Percentiles rank a stretch among this genome's conserved stretches.
phyloP scores from a whole-genome alignment of 768 basidiomycete genomes.

The Tulasnella sp. region DNA sequence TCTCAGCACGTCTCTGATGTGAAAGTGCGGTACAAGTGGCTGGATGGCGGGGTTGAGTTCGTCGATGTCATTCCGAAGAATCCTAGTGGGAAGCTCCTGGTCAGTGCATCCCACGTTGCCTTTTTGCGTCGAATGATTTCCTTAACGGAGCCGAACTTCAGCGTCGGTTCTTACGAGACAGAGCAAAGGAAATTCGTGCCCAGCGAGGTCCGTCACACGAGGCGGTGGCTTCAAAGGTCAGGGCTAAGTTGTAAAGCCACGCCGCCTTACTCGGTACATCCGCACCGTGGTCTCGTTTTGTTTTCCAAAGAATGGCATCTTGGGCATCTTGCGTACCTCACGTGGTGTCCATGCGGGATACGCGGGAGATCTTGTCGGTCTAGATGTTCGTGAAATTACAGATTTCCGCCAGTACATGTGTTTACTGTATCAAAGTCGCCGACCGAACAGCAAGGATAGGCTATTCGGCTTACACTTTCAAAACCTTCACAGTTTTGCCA shows the following conservation, averaged over 20 bases:
- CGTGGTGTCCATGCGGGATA: background rate
- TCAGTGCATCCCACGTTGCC: background rate
- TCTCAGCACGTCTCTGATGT: constrained; percentile 38
- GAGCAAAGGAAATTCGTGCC: constrained; percentile 8
- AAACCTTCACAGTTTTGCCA: constrained; percentile 68
- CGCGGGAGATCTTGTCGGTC: background rate
- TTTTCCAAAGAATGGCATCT: background rate
- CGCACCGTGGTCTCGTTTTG: background rate
- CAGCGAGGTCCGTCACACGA: background rate
- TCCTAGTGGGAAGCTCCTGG: constrained; percentile 37
- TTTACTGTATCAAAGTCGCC: background rate
- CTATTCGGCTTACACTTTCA: constrained; percentile 46
- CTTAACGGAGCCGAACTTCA: background rate
- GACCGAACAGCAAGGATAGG: background rate
- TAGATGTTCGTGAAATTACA: background rate
- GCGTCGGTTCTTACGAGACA: constrained; percentile 14
- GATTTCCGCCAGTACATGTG: background rate
- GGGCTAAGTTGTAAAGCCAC: background rate
- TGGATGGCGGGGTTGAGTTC: constrained; percentile 49
- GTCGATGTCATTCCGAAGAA: constrained; percentile 46
- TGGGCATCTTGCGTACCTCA: background rate
- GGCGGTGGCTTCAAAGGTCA: background rate
- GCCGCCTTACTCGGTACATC: background rate
- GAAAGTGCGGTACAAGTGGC: constrained; percentile 46
- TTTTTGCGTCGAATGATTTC: background rate